These are phyloP conservation scores for Pezicula radicicola DNA, from an alignment of 2,329 filamentous ascomycete genomes.

Conservation along the genomic window DNA sequence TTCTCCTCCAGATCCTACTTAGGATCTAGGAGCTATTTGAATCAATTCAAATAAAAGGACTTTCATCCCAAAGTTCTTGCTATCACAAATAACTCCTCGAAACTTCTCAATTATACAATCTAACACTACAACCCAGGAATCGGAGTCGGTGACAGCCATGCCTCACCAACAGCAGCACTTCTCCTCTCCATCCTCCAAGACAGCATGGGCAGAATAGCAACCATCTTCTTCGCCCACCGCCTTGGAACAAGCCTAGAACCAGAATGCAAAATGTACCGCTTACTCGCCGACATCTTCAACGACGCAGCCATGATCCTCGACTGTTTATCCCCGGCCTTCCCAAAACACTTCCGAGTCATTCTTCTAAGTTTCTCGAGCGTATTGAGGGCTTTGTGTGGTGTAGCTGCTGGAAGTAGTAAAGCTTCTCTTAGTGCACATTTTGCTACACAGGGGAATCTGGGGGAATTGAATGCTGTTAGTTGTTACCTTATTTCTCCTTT, in stretches of 20 bases:
- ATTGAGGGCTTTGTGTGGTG: constrained; percentile 73
- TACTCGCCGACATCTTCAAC: constrained; percentile 69
- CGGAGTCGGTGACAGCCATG: constrained; percentile 63
- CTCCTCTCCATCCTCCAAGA: constrained; percentile 66
- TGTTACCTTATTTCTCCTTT: background rate
- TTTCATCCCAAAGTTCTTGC: background rate
- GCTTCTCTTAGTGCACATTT: constrained; percentile 91
- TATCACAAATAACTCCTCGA: background rate
- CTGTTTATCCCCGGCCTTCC: constrained; percentile 62
- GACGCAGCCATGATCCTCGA: constrained; percentile 70
- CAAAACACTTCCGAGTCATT: constrained; percentile 51
- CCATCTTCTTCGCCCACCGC: constrained; percentile 66
- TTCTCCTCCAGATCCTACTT: too few relatives aligned
- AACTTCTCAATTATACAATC: background rate
- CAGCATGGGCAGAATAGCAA: constrained; percentile 61
- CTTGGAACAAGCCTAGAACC: constrained; percentile 67
- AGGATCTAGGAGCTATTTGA: background rate
- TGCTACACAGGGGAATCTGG: constrained; percentile 80
- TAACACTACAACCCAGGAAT: constrained; percentile 43
- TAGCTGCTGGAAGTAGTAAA: constrained; percentile 86
- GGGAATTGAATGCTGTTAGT: constrained; percentile 80
- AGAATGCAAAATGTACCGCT: constrained; percentile 70
- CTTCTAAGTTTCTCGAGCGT: constrained; percentile 59
- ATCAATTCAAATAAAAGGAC: background rate
- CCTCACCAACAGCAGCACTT: constrained; percentile 62